A percentile compares a stretch with the other conserved stretches of the same genome.
phyloP scores from a whole-genome alignment of 2,329 filamentous ascomycete genomes.

The Claviceps citrina region DNA sequence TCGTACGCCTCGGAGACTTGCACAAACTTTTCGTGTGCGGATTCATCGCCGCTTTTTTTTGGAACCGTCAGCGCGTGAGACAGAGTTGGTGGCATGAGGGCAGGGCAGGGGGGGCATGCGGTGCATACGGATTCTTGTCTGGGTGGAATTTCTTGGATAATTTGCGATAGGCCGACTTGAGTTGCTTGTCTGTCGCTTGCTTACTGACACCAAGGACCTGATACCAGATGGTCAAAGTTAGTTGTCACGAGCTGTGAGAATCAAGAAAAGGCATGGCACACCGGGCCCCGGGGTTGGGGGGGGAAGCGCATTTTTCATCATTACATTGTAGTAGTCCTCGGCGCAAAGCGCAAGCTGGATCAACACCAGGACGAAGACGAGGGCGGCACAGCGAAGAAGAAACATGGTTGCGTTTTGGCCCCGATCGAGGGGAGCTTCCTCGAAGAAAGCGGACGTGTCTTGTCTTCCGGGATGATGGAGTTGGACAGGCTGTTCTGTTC shows the following conservation, averaged over 20 bases:
- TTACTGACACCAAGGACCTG: conserved; percentile 69
- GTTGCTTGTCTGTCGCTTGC: conserved; percentile 66
- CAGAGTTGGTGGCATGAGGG: not conserved
- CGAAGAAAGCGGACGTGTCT: not conserved
- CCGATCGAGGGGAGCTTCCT: conserved; percentile 5
- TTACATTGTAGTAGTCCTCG: conserved; percentile 68
- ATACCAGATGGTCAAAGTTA: not conserved
- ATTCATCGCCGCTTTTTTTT: conserved; percentile 56
- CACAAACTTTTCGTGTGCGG: conserved; percentile 81
- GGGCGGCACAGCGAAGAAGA: conserved; percentile 32
- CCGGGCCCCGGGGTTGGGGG: too few relatives aligned
- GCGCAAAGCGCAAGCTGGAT: conserved; percentile 40
- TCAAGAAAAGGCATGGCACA: too few relatives aligned
- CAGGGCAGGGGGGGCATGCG: not conserved
- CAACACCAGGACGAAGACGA: conserved; percentile 37
- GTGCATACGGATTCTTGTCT: conserved; percentile 84
- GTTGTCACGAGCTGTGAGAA: not conserved
- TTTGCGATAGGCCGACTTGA: conserved; percentile 84
- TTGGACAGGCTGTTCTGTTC: conserved; percentile 1
- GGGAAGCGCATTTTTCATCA: conserved; percentile 7
- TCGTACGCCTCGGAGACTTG: conserved; percentile 93
- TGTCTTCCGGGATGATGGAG: too few relatives aligned
- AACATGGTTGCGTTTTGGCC: conserved; percentile 29
- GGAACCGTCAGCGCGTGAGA: too few relatives aligned
- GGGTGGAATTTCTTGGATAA: conserved; percentile 94